These are phyloP conservation scores for Leucosporidium yakuticum DNA, from an alignment of 768 basidiomycete species.

Conservation along the genomic window DNA sequence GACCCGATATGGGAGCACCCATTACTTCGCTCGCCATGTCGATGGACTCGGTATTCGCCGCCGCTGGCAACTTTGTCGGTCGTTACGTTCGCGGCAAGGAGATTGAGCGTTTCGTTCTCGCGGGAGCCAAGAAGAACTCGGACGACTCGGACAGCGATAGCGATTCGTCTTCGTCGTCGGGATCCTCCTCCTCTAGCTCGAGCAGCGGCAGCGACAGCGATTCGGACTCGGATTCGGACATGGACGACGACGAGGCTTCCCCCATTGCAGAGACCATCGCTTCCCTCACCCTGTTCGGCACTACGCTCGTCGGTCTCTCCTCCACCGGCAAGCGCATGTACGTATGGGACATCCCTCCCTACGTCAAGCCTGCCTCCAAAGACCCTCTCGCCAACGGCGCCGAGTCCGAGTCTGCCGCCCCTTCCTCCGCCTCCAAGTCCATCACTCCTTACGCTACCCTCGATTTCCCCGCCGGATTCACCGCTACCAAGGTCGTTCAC, in stretches of 20 bases:
- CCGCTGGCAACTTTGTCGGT: slow-evolving; percentile 61
- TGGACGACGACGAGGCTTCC: slow-evolving; percentile 17
- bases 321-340: slow-evolving; percentile 72
- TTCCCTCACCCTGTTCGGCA: slow-evolving; percentile 71
- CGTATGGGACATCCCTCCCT: slow-evolving; percentile 61
- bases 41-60: slow-evolving; percentile 76
- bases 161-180: slow-evolving; percentile 5
- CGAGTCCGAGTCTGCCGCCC: not conserved
- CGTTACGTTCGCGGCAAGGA: slow-evolving; percentile 86
- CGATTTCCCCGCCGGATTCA: slow-evolving; percentile 74
- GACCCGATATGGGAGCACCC: slow-evolving; percentile 67
- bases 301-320: slow-evolving; percentile 68
- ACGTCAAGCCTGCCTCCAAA: slow-evolving; percentile 50
- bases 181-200: not conserved
- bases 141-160: not conserved
- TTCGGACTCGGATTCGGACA: slow-evolving; percentile 13
- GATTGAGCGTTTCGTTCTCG: slow-evolving; percentile 50
- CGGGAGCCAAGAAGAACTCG: not conserved
- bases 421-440: not conserved
- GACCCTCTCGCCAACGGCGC: slow-evolving; percentile 1
- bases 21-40: slow-evolving; percentile 76
- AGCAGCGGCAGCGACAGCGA: not conserved
- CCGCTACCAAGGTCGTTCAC: slow-evolving; percentile 77
- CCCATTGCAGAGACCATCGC: slow-evolving; percentile 45
- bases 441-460: slow-evolving; percentile 62